Base-by-base conservation (phyloP, 768 basidiomycete genomes). In the Russula virescens region DNA sequence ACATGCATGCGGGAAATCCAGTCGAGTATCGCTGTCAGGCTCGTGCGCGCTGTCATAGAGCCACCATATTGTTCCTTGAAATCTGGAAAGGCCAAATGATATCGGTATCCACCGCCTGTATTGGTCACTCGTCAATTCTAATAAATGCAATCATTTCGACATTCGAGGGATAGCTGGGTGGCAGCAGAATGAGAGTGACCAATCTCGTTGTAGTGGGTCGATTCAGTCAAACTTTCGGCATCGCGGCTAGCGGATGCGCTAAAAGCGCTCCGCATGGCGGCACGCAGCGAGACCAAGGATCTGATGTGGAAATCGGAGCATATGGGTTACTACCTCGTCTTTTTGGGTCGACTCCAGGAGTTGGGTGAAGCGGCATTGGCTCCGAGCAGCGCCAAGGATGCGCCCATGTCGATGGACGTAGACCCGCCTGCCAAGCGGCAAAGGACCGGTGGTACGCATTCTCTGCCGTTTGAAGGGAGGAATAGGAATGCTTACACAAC, bases 261-360 rank as follows among this genome's bases (percentile, higher is more conserved):
- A 3, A 55, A 34, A 8, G 52, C 38, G 14, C 52, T 64, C 26
- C 63, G 63, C 8, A 62, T 62, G 58, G 45, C 63, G 6, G 63
- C 63, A 25, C 63, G 63, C 21, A 62, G 23, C 13, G 48, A 64
- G 54, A 61, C 60, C 14, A 64, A 64, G 18, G 58, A 64, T 42
- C n/a, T 64, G 38, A 64, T 64, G 63, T 64, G 63, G 63, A 64
- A 64, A 19, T n/a, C 31, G 10, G 63, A 60, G 2, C 59, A 60
- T 46, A 62, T 64, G 63, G 23, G 31, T 16, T 23, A 54, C 25
- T 64, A 64, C 3, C 19, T 43, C 31, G 63, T 35, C 19, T 64
- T 64, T 31, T 47, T 63, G 7, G 62, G 53, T 1, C 62, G 61
- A 5, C 45, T 62, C 2, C 55, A 62, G 43, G 51, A 42, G 45